A percentile compares a stretch with the other conserved stretches of the same genome.
Conservation (phyloP, 768 basidiomycete genomes). For the Podaxis rugospora region DNA sequence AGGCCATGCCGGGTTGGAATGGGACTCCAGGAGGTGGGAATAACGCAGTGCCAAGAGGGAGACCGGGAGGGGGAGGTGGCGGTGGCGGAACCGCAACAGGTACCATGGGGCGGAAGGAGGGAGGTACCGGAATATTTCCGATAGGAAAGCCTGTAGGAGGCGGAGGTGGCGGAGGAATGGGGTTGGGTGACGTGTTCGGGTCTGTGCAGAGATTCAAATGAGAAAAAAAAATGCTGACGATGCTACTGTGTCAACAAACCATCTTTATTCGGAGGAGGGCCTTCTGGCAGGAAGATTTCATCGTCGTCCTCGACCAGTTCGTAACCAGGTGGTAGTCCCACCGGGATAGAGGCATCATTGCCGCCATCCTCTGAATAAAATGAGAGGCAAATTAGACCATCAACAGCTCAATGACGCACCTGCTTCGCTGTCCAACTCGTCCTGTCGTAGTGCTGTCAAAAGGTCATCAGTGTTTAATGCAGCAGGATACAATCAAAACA, state of each 20-base stretch:
- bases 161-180: slow-evolving; percentile 25
- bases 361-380: slow-evolving; percentile 28
- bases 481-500: slow-evolving; percentile 11
- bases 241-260: neutral
- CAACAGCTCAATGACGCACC: slow-evolving; percentile 20
- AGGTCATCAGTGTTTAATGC: neutral
- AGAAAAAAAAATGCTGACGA: neutral
- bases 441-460: slow-evolving; percentile 49
- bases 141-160: slow-evolving; percentile 23
- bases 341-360: slow-evolving; percentile 64
- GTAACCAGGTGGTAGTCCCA: slow-evolving; percentile 55
- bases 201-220: neutral
- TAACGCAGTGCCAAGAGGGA: slow-evolving; percentile 6
- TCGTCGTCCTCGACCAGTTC: slow-evolving; percentile 62
- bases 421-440: slow-evolving; percentile 61
- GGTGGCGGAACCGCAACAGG: slow-evolving; percentile 5
- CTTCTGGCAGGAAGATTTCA: slow-evolving; percentile 87
- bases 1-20: slow-evolving; percentile 1
- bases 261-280: slow-evolving; percentile 51
- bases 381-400: slow-evolving; percentile 2
- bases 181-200: slow-evolving; percentile 13
- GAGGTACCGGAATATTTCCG: slow-evolving; percentile 22
- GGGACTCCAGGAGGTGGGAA: slow-evolving; percentile 11
- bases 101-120: slow-evolving; percentile 15
- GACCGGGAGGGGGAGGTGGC: slow-evolving; percentile 12